Percentiles rank a stretch among this genome's conserved stretches.
These are phyloP conservation scores for Xylariaceae sp. DNA, from an alignment of 2,329 filamentous ascomycete species.

Conservation along the genomic window DNA sequence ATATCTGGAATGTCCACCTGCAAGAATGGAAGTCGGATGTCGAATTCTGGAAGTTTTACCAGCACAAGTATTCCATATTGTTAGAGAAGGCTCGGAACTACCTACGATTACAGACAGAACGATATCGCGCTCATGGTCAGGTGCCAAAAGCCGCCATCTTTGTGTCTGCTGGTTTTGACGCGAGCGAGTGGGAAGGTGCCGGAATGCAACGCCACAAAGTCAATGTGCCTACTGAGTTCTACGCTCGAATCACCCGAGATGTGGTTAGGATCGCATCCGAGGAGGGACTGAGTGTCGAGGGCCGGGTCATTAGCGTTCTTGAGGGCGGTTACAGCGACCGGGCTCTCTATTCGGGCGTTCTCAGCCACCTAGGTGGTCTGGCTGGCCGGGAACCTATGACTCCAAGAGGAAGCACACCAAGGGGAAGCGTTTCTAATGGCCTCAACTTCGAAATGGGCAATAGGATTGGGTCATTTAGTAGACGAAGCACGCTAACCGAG, in stretches of 20 bases:
- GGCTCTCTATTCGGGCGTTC: constrained; percentile 81
- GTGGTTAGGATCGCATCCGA: constrained; percentile 82
- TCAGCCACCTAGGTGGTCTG: constrained; percentile 88
- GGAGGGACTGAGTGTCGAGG: constrained; percentile 74
- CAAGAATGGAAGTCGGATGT: constrained; percentile 80
- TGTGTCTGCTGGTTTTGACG: constrained; percentile 94
- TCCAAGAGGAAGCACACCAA: no score
- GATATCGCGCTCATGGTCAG: constrained; percentile 60
- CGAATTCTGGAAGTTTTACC: constrained; percentile 90
- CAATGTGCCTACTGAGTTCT: constrained; percentile 96
- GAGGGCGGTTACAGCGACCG: constrained; percentile 96
- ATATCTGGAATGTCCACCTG: constrained; percentile 93
- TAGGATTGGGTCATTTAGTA: constrained; percentile 47
- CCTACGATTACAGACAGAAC: constrained; percentile 71
- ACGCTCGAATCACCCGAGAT: constrained; percentile 86
- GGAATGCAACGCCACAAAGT: constrained; percentile 97
- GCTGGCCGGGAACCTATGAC: constrained; percentile 55
- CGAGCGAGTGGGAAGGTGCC: constrained; percentile 88
- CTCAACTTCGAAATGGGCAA: constrained; percentile 63
- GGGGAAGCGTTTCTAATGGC: constrained; percentile 45
- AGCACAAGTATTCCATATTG: constrained; percentile 73
- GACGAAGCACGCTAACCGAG: constrained; percentile 37
- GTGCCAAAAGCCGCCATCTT: constrained; percentile 86
- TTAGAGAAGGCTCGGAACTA: constrained; percentile 81
- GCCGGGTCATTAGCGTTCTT: constrained; percentile 87